Base-by-base conservation (phyloP, 1,284 basidiomycete species). In the Rhodotorula mucilaginosa region DNA sequence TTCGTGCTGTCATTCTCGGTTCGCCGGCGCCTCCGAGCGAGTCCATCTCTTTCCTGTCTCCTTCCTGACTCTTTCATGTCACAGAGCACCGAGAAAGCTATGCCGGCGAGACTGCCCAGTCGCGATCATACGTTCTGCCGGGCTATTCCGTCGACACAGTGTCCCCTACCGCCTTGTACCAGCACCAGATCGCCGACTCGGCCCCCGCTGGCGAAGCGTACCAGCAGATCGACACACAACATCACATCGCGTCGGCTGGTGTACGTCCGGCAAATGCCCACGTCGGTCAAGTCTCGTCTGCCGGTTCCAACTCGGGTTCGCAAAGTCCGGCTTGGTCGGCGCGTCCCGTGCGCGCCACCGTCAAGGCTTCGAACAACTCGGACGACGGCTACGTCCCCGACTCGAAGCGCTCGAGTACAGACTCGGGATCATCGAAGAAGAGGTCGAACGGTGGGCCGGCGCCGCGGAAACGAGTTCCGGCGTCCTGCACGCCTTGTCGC, bases 401-500 rank as follows among this genome's bases (percentile, higher is more conserved):
- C 51, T 52, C 51, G 51, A 52, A 52, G 8, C 51, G 51, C 12
- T 52, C 51, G 51, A 52, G 51, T 52, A 52, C 51, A n/a, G 51
- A 52, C 21, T 52, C 51, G 12, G 34, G 26, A 26, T 23, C 21
- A 12, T 26, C 51, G 2, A 21, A 4, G 51, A 64, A 44, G 34
- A 49, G 12, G 61, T 29, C 56, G 16, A 21, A 29, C n/a, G 23
- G 23, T n/a, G 51, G 51, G 8, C 61, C 60, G 47, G 64, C 64
- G 12, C 58, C 63, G 23, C 48, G 70, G 4, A 68, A 68, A 29
- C 48, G 71, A 0, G 64, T 66, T 0, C 59, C 71, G 1, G 68
- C 68, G 34, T 67, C 62, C 13, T 70, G 65, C 51, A 56, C 59
- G 3, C 64, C 66, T 13, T 73, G 68, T 54, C 31, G 68, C 18